Base-by-base conservation (phyloP, 2,329 filamentous ascomycete genomes). In the Mycosphaerella sp. region DNA sequence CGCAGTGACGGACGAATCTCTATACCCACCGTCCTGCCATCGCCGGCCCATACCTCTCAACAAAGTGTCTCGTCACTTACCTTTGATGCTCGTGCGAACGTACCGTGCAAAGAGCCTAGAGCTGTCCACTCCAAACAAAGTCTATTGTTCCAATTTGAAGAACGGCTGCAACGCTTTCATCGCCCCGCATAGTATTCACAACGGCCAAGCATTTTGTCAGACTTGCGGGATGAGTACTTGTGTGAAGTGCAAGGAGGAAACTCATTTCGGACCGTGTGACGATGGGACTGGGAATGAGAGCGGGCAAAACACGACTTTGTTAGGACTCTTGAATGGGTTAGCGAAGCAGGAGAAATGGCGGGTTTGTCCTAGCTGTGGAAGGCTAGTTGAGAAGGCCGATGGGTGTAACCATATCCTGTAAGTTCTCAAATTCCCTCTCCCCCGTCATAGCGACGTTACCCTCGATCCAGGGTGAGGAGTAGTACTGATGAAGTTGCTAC, bases 181-280 rank as follows among this genome's bases (percentile, higher is more conserved):
- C 12, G 50, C 51, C 2, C 55, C 53, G 6, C 55, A 61, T 38
- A 60, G 59, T 52, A 59, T 61, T 29, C 57, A 61, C 48, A 61
- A 63, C 48, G 55, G 50, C 10, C 40, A 61, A 45, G 59, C 53
- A 3, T 55, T 55, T 36, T 63, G 61, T 46, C 61, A 61, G 53
- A 56, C 60, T 14, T 61, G 61, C 44, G 23, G 32, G 8, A 43
- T 43, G 14, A 49, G 51, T 11, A 63, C 59, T 4, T 63, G 61
- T 43, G 45, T 47, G 12, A 57, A 53, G 29, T 63, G 61, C 45
- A 60, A 56, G 46, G 55, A 59, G 40, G 48, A 39, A 9, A 51
- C 51, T 38, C 59, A 61, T 46, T 60, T 50, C 23, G 61, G 61
- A 23, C 55, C 57, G 29, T 63, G 59, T 32, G 34, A 38, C 34